phyloP scores from a whole-genome alignment of 371 early-diverging fungal genomes.

The Rhizopus stolonifer region DNA sequence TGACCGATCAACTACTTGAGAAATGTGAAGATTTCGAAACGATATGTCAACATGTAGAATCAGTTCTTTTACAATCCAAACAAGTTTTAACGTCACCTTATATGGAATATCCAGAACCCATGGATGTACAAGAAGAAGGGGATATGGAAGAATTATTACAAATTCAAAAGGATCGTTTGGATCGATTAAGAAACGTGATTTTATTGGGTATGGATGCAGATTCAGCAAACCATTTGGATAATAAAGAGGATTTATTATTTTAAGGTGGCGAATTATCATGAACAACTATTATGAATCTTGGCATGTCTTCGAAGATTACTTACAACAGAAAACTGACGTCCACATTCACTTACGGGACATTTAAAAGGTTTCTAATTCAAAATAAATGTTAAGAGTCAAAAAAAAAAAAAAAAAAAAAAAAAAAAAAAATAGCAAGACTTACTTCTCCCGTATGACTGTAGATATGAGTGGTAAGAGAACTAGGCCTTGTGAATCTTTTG shows the following conservation, averaged over 20 bases:
- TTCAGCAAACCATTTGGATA: slow-evolving; percentile 19
- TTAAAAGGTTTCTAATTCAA: slow-evolving; percentile 29
- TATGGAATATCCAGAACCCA: too few relatives aligned
- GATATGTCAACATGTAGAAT: slow-evolving; percentile 50
- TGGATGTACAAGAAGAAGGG: slow-evolving; percentile 30
- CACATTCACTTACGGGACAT: slow-evolving; percentile 29
- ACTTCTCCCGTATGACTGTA: slow-evolving; percentile 65
- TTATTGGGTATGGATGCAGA: slow-evolving; percentile 48
- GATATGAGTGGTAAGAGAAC: slow-evolving; percentile 61
- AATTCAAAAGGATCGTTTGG: slow-evolving; percentile 44
- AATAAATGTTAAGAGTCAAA: not conserved
- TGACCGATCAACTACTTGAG: slow-evolving; percentile 30
- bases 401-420: too few relatives aligned
- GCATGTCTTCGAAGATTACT: slow-evolving; percentile 35
- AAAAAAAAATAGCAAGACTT: too few relatives aligned
- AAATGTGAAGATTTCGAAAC: slow-evolving; percentile 49
- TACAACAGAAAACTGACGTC: slow-evolving; percentile 32
- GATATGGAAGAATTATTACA: slow-evolving; percentile 50
- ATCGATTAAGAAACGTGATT: slow-evolving; percentile 40
- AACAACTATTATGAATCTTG: slow-evolving; percentile 30
- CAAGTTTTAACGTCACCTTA: slow-evolving; percentile 42
- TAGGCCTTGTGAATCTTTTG: slow-evolving; percentile 64
- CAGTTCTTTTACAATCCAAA: slow-evolving; percentile 44
- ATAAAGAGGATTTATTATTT: slow-evolving; percentile 47
- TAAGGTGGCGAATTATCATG: too few relatives aligned